Evolutionary conservation across 257 asterid genomes (phyloP).

Genomic region (Parsonsia alboflavescens): DNA sequence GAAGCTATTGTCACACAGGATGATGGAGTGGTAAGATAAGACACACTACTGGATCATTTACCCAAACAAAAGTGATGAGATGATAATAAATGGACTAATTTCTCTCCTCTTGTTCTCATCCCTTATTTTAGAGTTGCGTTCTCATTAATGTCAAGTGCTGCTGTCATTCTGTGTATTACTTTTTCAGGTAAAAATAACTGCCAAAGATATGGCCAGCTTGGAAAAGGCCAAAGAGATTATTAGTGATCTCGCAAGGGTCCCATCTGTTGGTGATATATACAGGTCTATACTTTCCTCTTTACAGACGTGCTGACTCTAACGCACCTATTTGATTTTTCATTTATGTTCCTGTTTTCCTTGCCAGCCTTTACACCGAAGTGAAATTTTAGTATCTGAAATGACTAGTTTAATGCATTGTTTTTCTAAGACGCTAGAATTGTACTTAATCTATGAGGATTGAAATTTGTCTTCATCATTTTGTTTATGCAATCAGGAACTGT

Average conservation of each 20-base stretch:
- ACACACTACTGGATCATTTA: slow-evolving; percentile 6
- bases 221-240: slow-evolving; percentile 83
- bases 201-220: slow-evolving; percentile 68
- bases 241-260: slow-evolving; percentile 70
- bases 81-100: slow-evolving; percentile 6
- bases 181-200: slow-evolving; percentile 78
- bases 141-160: background rate
- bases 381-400: background rate
- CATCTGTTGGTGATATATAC: slow-evolving; percentile 77
- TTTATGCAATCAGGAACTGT: slow-evolving; percentile 61
- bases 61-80: background rate
- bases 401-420: background rate
- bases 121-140: slow-evolving; percentile 13
- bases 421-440: background rate
- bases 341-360: background rate
- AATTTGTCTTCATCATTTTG: background rate
- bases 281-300: slow-evolving; percentile 41
- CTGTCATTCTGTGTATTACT: slow-evolving; percentile 19
- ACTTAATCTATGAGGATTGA: background rate
- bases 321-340: background rate
- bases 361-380: background rate
- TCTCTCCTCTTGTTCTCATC: background rate
- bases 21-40: slow-evolving; percentile 69
- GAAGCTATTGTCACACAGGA: slow-evolving; percentile 82
- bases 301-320: background rate